Evolutionary conservation across 1,284 basidiomycete genomes (phyloP), one percentile per base, ranked within the genome.

Genomic region (Gastroboletus turbinatus): DNA sequence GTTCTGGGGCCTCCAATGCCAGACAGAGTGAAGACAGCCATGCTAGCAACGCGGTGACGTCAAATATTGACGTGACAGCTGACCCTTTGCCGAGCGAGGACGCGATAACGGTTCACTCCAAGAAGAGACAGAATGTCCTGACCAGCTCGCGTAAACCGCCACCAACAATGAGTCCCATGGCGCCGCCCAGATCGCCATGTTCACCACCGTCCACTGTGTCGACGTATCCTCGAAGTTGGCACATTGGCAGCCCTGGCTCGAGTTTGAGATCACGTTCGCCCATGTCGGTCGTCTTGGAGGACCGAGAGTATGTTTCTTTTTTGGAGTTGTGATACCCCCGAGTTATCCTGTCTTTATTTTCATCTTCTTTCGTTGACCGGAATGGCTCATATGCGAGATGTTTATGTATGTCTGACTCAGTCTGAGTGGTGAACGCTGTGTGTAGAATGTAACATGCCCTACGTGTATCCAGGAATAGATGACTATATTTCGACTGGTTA

Each of bases 231-330:
- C 48, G 19, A n/a, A 46, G 51, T 23, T 32, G 30, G 10, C 19
- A 27, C 29, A 11, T 21, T 6, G 17, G 8, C 14, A 42, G 39
- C 36, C 19, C 23, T 40, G 16, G 27, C 19, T 51, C 50, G 16
- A 32, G 16, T 19, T 30, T 17, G n/a, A 50, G 27, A 27, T 19
- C n/a, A 11, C 30, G 3, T 16, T 45, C 55, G 27, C 14, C 46
- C 19, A 16, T 52, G 19, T 48, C 67, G 8, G 43, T 54, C 23
- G 52, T 67, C 21, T 46, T 45, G 23, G 60, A 69, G 43, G 52
- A 58, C 19, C 43, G 8, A 29, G 64, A 71, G 36, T 71, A 69
- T 52, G 56, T 71, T 11, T 69, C 67, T 16, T 69, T 69, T 19
- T 52, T 72, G 52, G 67, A 69, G 3, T 30, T 69, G 14, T 67